Evolutionary conservation across 345 rosid species (phyloP).

Genomic region (Hevea brasiliensis): DNA sequence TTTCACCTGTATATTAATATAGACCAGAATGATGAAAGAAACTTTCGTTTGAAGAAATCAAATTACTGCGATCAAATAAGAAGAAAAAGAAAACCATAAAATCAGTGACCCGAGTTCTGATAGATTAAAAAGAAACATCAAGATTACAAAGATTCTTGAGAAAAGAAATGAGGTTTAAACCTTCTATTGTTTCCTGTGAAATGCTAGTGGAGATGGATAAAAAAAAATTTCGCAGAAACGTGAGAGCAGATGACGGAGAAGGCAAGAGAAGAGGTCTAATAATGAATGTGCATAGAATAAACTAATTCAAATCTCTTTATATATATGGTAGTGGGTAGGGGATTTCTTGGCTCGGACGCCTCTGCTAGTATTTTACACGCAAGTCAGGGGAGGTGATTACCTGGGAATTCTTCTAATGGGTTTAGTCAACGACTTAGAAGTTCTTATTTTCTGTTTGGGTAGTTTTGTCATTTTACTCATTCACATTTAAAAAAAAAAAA

Average conservation of each 20-base stretch:
- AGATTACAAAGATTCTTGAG: not conserved
- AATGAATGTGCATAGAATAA: not conserved
- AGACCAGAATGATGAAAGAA: not conserved
- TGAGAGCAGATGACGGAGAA: slow-evolving; percentile 29
- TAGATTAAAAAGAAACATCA: not conserved
- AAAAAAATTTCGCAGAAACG: slow-evolving; percentile 20
- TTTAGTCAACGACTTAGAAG: slow-evolving; percentile 10
- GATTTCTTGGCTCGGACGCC: slow-evolving; percentile 58
- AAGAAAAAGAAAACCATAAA: too few relatives aligned
- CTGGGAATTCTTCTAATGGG: slow-evolving; percentile 25
- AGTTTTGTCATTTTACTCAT: not conserved
- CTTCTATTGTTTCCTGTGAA: slow-evolving; percentile 20
- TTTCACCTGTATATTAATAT: not conserved
- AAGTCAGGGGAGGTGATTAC: slow-evolving; percentile 19
- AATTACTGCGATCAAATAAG: not conserved
- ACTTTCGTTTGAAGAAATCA: not conserved
- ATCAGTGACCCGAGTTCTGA: not conserved
- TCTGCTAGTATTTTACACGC: slow-evolving; percentile 23
- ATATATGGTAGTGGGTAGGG: slow-evolving; percentile 3
- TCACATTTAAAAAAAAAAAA: not conserved
- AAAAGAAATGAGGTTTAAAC: slow-evolving; percentile 24
- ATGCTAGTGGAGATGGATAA: not conserved
- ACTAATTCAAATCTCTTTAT: not conserved
- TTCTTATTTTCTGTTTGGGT: slow-evolving; percentile 12
- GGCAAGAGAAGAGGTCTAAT: not conserved